Evolutionary conservation across 2,329 filamentous ascomycete genomes (phyloP).

Genomic region (Cercospora beticola): DNA sequence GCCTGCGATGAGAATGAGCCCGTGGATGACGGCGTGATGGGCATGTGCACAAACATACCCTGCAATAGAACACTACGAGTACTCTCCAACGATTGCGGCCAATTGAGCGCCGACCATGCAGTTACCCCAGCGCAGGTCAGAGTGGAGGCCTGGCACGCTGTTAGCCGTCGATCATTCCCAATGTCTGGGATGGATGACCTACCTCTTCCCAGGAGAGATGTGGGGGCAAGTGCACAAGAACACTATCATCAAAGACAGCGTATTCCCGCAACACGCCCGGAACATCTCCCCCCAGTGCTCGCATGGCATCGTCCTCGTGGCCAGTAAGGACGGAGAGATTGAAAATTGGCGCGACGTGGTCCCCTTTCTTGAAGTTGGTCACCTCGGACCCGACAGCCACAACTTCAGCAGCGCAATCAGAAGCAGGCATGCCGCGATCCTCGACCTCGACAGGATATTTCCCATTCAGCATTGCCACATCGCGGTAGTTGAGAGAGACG

Average conservation of each 20-base stretch:
- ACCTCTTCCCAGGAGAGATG: slow-evolving; percentile 60
- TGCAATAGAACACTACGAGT: background rate
- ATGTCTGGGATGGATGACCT: background rate
- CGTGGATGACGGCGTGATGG: no score
- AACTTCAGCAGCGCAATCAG: slow-evolving; percentile 37
- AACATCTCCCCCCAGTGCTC: slow-evolving; percentile 38
- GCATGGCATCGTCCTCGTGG: slow-evolving; percentile 57
- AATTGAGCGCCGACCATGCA: background rate
- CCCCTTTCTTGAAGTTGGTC: slow-evolving; percentile 21
- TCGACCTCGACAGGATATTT: slow-evolving; percentile 35
- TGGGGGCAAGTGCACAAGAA: slow-evolving; percentile 54
- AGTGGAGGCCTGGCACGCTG: background rate
- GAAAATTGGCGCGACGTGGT: slow-evolving; percentile 34
- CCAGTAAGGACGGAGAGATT: slow-evolving; percentile 51
- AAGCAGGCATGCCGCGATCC: slow-evolving; percentile 34
- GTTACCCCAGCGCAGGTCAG: background rate
- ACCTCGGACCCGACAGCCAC: slow-evolving; percentile 27
- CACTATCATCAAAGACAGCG: slow-evolving; percentile 52
- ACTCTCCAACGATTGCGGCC: background rate
- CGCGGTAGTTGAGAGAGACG: slow-evolving; percentile 55
- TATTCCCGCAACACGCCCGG: slow-evolving; percentile 42
- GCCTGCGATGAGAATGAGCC: background rate
- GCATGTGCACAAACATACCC: background rate
- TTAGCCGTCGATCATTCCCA: background rate
- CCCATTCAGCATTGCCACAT: slow-evolving; percentile 41